Percentiles rank a stretch among this genome's conserved stretches.
phyloP scores from a whole-genome alignment of 768 basidiomycete genomes.

The Cystofilobasidium bisporidii region DNA sequence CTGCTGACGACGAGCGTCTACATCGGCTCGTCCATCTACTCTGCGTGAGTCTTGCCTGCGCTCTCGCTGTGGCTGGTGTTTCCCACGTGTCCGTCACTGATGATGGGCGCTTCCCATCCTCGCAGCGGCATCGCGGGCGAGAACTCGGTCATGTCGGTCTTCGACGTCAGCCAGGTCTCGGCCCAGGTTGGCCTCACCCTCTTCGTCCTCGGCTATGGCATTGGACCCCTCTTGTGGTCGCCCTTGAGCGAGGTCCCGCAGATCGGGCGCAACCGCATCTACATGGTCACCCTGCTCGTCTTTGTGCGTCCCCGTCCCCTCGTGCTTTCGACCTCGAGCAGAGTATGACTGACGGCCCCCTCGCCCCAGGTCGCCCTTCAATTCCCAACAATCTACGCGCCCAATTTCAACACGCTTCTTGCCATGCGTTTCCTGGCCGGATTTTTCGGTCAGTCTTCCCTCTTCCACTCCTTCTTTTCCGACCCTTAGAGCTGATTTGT shows the following conservation, averaged over 20 bases:
- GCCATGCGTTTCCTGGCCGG: constrained; percentile 33
- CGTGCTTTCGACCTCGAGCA: too few species aligned
- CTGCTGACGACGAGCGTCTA: constrained; percentile 31
- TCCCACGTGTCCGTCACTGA: too few species aligned
- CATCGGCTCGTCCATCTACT: constrained; percentile 28
- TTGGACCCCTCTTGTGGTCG: constrained; percentile 35
- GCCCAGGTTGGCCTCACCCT: constrained; percentile 39
- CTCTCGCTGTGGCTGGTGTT: constrained; percentile 21
- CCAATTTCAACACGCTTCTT: constrained; percentile 37
- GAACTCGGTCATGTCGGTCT: constrained; percentile 15
- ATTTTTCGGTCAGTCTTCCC: constrained; percentile 33
- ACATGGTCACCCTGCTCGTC: constrained; percentile 39
- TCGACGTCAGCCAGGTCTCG: constrained; percentile 23
- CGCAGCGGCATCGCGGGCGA: neutral
- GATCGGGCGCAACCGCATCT: constrained; percentile 40
- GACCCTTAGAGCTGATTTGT: too few species aligned
- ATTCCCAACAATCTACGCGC: constrained; percentile 36
- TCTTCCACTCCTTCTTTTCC: too few species aligned
- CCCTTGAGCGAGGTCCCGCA: constrained; percentile 39
- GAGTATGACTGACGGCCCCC: too few species aligned
- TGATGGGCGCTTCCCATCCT: too few species aligned
- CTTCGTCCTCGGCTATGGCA: constrained; percentile 41
- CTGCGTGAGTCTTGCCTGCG: neutral
- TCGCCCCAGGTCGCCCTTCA: constrained; percentile 40
- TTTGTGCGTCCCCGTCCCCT: too few species aligned